Conservation (phyloP, 2,329 filamentous ascomycete species). For the Magnaporthiopsis poae region DNA sequence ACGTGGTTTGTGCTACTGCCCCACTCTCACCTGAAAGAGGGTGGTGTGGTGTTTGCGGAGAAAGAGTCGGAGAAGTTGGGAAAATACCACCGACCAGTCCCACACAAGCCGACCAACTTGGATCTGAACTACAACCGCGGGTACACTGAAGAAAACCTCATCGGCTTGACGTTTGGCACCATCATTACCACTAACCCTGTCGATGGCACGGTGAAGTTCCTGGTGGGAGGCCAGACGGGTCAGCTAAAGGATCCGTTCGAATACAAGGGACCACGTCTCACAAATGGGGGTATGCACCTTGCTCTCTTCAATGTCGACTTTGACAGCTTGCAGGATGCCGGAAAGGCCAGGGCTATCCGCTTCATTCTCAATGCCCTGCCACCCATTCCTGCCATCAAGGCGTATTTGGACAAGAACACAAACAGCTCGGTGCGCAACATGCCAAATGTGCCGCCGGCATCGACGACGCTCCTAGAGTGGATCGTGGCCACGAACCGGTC, state of each 20-base stretch:
- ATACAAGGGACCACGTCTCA: background rate
- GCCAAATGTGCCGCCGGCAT: constrained; percentile 52
- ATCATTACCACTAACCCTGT: background rate
- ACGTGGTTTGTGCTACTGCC: constrained; percentile 1
- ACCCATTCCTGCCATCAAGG: constrained; percentile 46
- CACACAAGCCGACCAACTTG: too few relatives aligned
- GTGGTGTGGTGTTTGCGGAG: background rate
- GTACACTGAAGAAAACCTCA: background rate
- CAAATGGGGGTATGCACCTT: background rate
- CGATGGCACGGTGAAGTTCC: background rate
- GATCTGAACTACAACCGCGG: background rate
- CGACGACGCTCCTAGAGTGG: constrained; percentile 67
- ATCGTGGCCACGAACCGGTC: constrained; percentile 83
- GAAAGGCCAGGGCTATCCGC: constrained; percentile 41
- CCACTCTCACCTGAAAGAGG: background rate
- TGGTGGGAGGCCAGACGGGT: background rate
- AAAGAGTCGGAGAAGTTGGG: background rate
- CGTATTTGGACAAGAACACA: constrained; percentile 32
- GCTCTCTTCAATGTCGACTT: constrained; percentile 40
- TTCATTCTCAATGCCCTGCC: constrained; percentile 51
- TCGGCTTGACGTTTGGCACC: background rate
- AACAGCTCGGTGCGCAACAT: constrained; percentile 30
- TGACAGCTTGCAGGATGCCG: constrained; percentile 35
- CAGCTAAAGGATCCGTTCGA: background rate
- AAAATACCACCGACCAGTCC: background rate